Base-by-base conservation (phyloP, 371 early-diverging fungal genomes). In the Mucor racemosus region DNA sequence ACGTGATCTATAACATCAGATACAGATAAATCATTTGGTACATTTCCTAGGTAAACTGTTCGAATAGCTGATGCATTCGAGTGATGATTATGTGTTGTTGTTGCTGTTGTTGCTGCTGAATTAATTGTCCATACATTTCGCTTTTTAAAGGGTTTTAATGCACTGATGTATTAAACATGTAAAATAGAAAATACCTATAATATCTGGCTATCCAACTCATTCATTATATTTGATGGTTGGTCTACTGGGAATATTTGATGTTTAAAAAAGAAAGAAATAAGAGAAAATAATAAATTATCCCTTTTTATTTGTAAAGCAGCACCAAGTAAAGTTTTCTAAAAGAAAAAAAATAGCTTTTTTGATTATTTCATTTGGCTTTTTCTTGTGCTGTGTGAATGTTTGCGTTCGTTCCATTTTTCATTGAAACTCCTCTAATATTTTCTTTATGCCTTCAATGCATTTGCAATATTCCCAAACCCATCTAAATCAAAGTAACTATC, bases 31-130 rank as follows among this genome's bases (percentile, higher is more conserved):
- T 90, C 89, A 0, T 82, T 64, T 13, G 89, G 88, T 34, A 94
- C 72, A 55, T 88, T 88, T 60, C 95, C 95, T 14, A 95, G 64
- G 76, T 94, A 95, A 35, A 95, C 82, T 17, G 94, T 94, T 38
- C 94, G 88, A 15, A 58, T 57, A 14, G 58, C 17, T 9, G 58
- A 10, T 21, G 48, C 21, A 36, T 56, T 36, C 11, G n/a, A n/a
- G 10, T 61, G 55, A 34, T 31, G 53, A 53, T 53, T 7, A 31
- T 50, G 53, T 53, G 53, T 3, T 50, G 50, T 9, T 31, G 53
- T 31, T 26, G 53, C 4, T 53, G 46, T 59, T 46, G 21, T 41
- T 31, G 56, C 21, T 38, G 38, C 38, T 38, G 9, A 38, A 58
- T 38, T 7, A 65, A 46, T 59, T 58, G 59, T 3, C 65, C 65